Conservation (phyloP, 2,329 filamentous ascomycete species). For the Pyrenophora tritici-repentis region DNA sequence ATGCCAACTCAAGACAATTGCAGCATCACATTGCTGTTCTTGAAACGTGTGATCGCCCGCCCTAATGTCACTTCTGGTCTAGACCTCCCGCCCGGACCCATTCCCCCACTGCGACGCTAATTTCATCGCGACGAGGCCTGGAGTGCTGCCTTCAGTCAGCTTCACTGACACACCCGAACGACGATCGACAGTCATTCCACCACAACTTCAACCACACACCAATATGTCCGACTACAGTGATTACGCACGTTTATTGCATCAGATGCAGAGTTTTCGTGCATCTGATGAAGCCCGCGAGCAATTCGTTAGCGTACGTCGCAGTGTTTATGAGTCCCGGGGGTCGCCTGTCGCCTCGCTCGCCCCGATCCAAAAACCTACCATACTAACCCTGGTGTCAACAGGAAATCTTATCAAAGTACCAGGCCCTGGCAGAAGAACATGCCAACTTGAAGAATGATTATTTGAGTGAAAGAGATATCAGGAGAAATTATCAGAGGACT, state of each 20-base stretch:
- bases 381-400: constrained; percentile 29
- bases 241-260: constrained; percentile 29
- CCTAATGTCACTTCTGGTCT: background rate
- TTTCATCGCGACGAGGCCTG: background rate
- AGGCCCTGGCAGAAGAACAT: constrained; percentile 30
- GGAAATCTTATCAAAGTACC: constrained; percentile 40
- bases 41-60: constrained; percentile 2
- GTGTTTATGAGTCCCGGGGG: background rate
- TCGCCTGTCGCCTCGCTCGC: constrained; percentile 6
- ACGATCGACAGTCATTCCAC: background rate
- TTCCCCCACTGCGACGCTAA: constrained; percentile 2
- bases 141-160: constrained; percentile 5
- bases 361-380: too few relatives aligned
- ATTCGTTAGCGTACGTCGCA: constrained; percentile 36
- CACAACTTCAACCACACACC: background rate
- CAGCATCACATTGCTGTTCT: too few relatives aligned
- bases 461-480: constrained; percentile 37
- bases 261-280: constrained; percentile 42
- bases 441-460: constrained; percentile 38
- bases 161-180: constrained; percentile 3
- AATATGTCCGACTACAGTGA: constrained; percentile 21
- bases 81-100: constrained; percentile 5
- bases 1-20: too few relatives aligned
- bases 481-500: constrained; percentile 38
- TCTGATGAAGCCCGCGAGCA: constrained; percentile 46